Percentiles rank a stretch among this genome's conserved stretches.
These are phyloP conservation scores for Marchantia polymorpha DNA, from an alignment of 225 moss, liverwort and hornwort genomes.

Conservation along the genomic window DNA sequence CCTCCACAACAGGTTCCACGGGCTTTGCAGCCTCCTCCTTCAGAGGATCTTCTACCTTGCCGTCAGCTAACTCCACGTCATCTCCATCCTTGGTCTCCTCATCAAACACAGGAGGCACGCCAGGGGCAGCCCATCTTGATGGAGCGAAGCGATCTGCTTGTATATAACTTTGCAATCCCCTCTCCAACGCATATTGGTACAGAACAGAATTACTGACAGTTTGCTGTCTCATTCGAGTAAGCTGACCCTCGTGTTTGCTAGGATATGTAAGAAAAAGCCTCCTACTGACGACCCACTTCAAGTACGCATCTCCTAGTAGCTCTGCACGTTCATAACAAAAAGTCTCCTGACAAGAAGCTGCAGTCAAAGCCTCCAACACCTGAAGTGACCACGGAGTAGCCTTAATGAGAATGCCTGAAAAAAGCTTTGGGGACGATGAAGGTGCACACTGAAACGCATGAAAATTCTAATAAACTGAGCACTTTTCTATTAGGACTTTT, in stretches of 20 bases:
- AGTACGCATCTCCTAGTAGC: slow-evolving; percentile 89
- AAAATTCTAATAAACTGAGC: no score
- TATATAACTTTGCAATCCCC: slow-evolving; percentile 93
- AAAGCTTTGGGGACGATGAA: not conserved
- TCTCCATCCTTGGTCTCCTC: slow-evolving; percentile 93
- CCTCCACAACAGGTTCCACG: slow-evolving; percentile 48
- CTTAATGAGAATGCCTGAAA: not conserved
- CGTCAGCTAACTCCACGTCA: slow-evolving; percentile 48
- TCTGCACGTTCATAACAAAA: slow-evolving; percentile 98
- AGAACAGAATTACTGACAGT: slow-evolving; percentile 98
- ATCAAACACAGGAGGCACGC: slow-evolving; percentile 97
- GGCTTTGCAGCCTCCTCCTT: slow-evolving; percentile 50
- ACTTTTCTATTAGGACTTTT: no score
- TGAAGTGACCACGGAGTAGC: slow-evolving; percentile 21
- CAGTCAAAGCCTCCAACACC: slow-evolving; percentile 97
- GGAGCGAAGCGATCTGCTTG: slow-evolving; percentile 99
- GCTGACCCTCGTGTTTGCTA: slow-evolving; percentile 96
- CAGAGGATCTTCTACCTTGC: slow-evolving; percentile 41
- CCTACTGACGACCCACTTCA: slow-evolving; percentile 99
- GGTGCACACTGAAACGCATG: not conserved
- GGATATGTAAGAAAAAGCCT: slow-evolving; percentile 89
- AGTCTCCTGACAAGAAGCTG: slow-evolving; percentile 98
- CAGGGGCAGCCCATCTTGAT: slow-evolving; percentile 95
- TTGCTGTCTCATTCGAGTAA: slow-evolving; percentile 97
- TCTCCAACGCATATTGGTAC: slow-evolving; percentile 87